These are phyloP conservation scores for Mycena haematopus DNA, from an alignment of 768 basidiomycete genomes.

Conservation along the genomic window DNA sequence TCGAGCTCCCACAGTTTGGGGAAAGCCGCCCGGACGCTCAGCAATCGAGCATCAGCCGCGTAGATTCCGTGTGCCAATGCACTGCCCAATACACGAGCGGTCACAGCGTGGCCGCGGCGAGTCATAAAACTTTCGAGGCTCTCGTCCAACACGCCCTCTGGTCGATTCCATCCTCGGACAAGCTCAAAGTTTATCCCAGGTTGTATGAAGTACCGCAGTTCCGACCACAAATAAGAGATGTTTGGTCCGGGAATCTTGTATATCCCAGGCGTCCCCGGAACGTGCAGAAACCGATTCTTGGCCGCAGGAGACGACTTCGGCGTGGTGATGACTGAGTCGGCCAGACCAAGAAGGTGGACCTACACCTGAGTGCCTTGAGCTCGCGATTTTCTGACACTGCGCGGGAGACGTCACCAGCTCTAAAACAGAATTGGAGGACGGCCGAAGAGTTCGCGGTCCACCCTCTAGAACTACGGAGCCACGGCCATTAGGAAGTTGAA, in stretches of 20 bases:
- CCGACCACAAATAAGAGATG: slow-evolving; percentile 44
- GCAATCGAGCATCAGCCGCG: slow-evolving; percentile 76
- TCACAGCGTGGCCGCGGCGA: slow-evolving; percentile 71
- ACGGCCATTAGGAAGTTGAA: slow-evolving; percentile 44
- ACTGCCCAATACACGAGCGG: slow-evolving; percentile 79
- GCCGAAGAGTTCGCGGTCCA: slow-evolving; percentile 87
- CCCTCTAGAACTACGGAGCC: slow-evolving; percentile 73
- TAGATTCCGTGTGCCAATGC: slow-evolving; percentile 94
- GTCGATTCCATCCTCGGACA: slow-evolving; percentile 53
- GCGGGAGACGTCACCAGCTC: slow-evolving; percentile 66
- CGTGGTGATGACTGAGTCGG: slow-evolving; percentile 67
- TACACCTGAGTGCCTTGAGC: slow-evolving; percentile 41
- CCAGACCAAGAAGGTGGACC: slow-evolving; percentile 78
- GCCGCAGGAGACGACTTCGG: slow-evolving; percentile 75
- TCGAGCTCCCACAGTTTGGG: slow-evolving; percentile 76
- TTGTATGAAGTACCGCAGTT: slow-evolving; percentile 53
- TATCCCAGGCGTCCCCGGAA: slow-evolving; percentile 60
- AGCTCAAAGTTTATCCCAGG: slow-evolving; percentile 65
- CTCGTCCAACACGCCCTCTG: slow-evolving; percentile 63
- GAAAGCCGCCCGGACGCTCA: slow-evolving; percentile 83
- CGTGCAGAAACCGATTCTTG: slow-evolving; percentile 74
- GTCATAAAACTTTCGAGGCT: slow-evolving; percentile 79
- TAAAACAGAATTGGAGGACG: slow-evolving; percentile 73
- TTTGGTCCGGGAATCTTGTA: slow-evolving; percentile 53
- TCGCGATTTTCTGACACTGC: slow-evolving; percentile 2